Base-by-base conservation (phyloP, 2,329 filamentous ascomycete genomes). In the Paecilomyces formosus region DNA sequence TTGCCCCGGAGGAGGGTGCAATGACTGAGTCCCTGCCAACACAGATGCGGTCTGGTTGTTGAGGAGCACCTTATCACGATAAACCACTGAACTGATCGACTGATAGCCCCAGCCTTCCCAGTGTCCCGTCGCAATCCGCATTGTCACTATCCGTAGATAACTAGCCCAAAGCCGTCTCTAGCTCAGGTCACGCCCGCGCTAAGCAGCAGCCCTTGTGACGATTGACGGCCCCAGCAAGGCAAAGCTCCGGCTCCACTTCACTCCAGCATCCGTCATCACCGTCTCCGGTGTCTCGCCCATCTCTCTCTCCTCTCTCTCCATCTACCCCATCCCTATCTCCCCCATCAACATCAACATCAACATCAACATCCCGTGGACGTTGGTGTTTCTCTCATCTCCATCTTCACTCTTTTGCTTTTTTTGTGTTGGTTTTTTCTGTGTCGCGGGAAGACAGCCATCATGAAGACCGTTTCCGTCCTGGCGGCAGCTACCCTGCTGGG, bases 381-480 rank as follows among this genome's bases (percentile, higher is more conserved):
- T 62, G 59, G 54, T 54, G 55, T 35, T 55, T 31, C 12, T 55
- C 39, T 28, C 45, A 7, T 28, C 35, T 54, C 13, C 35, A 50
- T 49, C 31, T 26, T 18, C 50, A 54, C 56, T 30, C 30, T 26
- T 55, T 55, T 26, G 9, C 12, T 30, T 28, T 3, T 35, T 21
- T 7, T 33, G 45, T 26, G 50, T 55, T 31, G 30, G 39, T 28
- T 35, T 39, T 24, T 6, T 35, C 50, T 45, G 39, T 45, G 15
- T 45, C 53, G 28, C 31, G 52, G 39, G 52, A 45, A 26, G 55
- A 60, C 57, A 60, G 55, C 62, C 65, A 75, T 61, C 76, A 97
- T 97, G 93, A 97, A 95, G 88, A 86, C 86, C 77, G 81, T 87
- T 78, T 81, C 92, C 71, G 77, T 96, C 73, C 82, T 91, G 75